Evolutionary conservation across 495 filamentous ascomycete species (phyloP).

Genomic region (Margaritispora aquatica): DNA sequence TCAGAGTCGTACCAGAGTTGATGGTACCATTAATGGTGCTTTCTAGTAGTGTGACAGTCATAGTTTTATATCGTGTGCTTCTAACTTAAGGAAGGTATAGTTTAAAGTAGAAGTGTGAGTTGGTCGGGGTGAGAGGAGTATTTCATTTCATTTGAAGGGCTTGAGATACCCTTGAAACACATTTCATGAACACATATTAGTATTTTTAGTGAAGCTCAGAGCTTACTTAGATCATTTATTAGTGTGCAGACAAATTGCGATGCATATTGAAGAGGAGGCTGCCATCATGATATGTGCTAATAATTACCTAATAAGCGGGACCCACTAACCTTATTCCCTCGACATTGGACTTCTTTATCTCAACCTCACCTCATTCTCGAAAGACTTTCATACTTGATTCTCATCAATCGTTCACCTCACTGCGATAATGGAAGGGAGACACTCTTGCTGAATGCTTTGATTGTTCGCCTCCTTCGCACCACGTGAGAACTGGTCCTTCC

Average conservation of each 20-base stretch:
- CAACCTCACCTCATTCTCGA: neutral
- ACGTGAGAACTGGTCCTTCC: neutral
- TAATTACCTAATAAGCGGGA: neutral
- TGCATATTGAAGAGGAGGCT: neutral
- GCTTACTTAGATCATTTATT: neutral
- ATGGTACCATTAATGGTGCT: conserved; percentile 9
- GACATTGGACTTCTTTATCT: neutral
- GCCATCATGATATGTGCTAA: neutral
- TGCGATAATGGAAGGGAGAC: too few relatives aligned
- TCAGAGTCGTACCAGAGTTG: neutral
- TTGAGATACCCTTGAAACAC: neutral
- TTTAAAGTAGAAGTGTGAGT: conserved; percentile 13
- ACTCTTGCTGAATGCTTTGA: neutral
- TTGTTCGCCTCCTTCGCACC: neutral
- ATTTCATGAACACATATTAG: neutral
- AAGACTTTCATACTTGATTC: neutral
- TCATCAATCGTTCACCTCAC: neutral
- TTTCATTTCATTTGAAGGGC: neutral
- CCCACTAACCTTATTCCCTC: neutral
- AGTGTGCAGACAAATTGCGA: neutral
- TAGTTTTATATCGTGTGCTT: neutral
- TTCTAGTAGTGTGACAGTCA: neutral
- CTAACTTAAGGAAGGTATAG: too few relatives aligned
- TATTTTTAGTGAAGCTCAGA: neutral
- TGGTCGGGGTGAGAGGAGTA: neutral